A percentile compares a stretch with the other conserved stretches of the same genome.
phyloP scores from a whole-genome alignment of 1,284 basidiomycete genomes.

The Puccinia brachypodii region DNA sequence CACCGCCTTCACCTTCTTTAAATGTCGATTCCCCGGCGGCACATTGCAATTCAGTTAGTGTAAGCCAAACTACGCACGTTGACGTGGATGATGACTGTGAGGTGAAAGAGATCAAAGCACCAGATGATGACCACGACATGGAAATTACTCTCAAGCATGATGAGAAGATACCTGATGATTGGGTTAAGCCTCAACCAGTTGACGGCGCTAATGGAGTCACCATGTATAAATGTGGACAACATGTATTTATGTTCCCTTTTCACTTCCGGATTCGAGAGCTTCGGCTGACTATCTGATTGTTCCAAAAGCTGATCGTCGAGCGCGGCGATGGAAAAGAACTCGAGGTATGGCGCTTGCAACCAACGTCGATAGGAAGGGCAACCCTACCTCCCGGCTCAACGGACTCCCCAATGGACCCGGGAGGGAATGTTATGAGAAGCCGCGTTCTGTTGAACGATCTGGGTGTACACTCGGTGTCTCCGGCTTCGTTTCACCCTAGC shows the following conservation, averaged over 20 bases:
- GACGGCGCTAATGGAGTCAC: background rate
- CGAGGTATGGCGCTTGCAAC: constrained; percentile 23
- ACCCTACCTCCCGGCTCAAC: background rate
- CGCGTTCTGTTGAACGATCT: background rate
- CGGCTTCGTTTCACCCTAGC: background rate
- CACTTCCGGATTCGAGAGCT: background rate
- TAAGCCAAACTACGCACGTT: background rate
- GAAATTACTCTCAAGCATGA: background rate
- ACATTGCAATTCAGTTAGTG: background rate
- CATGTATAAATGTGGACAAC: constrained; percentile 24
- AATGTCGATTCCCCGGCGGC: background rate
- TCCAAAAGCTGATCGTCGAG: constrained; percentile 29
- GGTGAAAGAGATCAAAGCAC: background rate
- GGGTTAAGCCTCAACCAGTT: constrained; percentile 9
- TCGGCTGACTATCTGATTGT: background rate
- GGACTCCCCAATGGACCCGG: background rate
- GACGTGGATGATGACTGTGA: background rate
- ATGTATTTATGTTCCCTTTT: constrained; percentile 33
- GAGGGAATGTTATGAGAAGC: background rate
- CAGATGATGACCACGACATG: background rate
- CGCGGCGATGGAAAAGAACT: constrained; percentile 30
- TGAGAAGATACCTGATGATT: constrained; percentile 9
- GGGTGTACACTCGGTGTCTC: background rate
- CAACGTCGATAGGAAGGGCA: background rate
- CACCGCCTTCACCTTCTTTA: background rate